These are phyloP conservation scores for Phaffia australis DNA, from an alignment of 768 basidiomycete species.

Conservation along the genomic window DNA sequence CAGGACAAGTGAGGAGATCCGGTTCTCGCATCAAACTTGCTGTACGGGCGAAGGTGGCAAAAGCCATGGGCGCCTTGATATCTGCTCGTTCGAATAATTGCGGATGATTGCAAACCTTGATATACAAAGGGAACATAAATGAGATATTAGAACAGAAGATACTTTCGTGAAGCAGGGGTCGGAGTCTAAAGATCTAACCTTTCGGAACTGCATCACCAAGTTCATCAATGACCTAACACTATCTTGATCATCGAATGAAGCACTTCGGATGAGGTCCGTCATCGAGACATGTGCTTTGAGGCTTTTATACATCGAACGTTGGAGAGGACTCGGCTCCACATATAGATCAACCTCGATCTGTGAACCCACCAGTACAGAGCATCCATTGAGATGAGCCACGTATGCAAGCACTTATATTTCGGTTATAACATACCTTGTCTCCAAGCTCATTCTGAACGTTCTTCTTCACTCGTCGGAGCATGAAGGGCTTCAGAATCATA, in stretches of 20 bases:
- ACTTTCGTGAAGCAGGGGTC: not conserved
- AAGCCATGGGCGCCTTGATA: constrained; percentile 84
- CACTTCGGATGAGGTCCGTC: constrained; percentile 84
- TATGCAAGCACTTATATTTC: not conserved
- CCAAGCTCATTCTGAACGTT: constrained; percentile 99
- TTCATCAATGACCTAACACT: constrained; percentile 95
- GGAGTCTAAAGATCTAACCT: constrained; percentile 45
- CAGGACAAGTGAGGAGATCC: constrained; percentile 68
- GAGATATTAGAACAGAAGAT: not conserved
- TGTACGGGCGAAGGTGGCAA: constrained; percentile 67
- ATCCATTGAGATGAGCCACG: not conserved
- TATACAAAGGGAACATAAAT: not conserved
- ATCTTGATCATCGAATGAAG: constrained; percentile 70
- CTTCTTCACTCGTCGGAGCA: constrained; percentile 90
- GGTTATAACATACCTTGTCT: constrained; percentile 60
- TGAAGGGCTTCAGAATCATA: constrained; percentile 99
- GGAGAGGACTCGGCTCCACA: constrained; percentile 85
- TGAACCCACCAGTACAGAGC: not conserved
- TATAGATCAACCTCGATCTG: constrained; percentile 95
- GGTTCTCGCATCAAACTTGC: constrained; percentile 76
- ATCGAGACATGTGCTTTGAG: constrained; percentile 88
- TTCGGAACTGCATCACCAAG: constrained; percentile 99
- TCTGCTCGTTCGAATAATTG: constrained; percentile 96
- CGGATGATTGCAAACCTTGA: constrained; percentile 90
- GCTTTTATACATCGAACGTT: constrained; percentile 78